phyloP scores from a whole-genome alignment of 1,284 basidiomycete genomes.

The Ceratobasidium sp. region DNA sequence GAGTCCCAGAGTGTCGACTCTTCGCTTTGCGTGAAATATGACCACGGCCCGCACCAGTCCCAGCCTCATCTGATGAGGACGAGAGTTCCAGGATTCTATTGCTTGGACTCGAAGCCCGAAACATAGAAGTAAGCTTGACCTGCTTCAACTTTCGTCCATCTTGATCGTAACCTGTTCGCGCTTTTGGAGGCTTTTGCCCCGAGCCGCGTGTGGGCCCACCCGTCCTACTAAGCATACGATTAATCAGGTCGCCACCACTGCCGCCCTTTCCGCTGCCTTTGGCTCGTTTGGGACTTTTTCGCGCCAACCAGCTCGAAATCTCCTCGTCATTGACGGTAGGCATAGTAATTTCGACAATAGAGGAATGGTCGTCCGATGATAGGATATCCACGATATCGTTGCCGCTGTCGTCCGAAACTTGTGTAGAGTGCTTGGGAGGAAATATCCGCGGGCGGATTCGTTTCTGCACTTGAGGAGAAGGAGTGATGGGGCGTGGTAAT shows the following conservation, averaged over 20 bases:
- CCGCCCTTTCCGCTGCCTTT: conserved; percentile 2
- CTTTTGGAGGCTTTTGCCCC: background rate
- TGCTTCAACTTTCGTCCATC: conserved; percentile 33
- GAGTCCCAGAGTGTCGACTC: background rate
- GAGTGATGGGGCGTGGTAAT: background rate
- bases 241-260: conserved; percentile 29
- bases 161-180: conserved; percentile 21
- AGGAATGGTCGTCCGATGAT: conserved; percentile 24
- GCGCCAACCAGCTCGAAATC: conserved; percentile 27
- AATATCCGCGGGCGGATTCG: conserved; percentile 7
- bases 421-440: background rate
- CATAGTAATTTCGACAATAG: background rate
- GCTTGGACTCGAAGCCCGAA: conserved; percentile 26
- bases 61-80: conserved; percentile 20
- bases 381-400: conserved; percentile 32
- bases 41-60: background rate
- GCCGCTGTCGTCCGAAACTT: conserved; percentile 12
- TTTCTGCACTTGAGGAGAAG: background rate
- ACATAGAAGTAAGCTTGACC: conserved; percentile 38
- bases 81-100: conserved; percentile 3
- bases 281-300: conserved; percentile 9
- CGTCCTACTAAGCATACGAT: conserved; percentile 35
- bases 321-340: conserved; percentile 27
- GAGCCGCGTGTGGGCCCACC: background rate
- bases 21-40: background rate